Percentiles rank a stretch among this genome's conserved stretches.
phyloP scores from a whole-genome alignment of 208 protist genomes.

The Entamoeba invadens region DNA sequence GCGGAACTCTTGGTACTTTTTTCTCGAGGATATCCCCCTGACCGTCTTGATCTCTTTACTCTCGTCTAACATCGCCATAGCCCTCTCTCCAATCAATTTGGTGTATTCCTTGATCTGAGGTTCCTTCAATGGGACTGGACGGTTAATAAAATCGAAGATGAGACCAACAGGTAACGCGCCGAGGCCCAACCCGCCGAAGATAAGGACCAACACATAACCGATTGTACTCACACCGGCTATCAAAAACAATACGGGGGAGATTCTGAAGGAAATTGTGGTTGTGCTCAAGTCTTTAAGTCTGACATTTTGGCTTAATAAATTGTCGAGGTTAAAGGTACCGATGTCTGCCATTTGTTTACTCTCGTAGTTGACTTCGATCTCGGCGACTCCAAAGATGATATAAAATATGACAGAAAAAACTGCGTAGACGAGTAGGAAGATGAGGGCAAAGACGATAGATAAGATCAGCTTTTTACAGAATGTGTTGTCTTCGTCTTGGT shows the following conservation, averaged over 20 bases:
- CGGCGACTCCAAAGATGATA: neutral
- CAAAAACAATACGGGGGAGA: neutral
- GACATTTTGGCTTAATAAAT: neutral
- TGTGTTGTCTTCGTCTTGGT: neutral
- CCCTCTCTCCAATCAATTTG: neutral
- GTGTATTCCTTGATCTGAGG: neutral
- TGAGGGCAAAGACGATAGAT: neutral
- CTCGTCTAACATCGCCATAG: neutral
- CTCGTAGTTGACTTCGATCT: neutral
- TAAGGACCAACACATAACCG: neutral
- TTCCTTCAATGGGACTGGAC: neutral
- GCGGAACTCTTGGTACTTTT: neutral
- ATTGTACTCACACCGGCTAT: neutral
- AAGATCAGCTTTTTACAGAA: neutral
- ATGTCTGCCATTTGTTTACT: neutral
- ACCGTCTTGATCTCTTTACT: neutral
- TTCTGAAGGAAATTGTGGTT: neutral
- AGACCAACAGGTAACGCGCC: neutral
- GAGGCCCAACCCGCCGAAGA: neutral
- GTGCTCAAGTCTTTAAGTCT: neutral
- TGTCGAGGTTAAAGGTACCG: neutral
- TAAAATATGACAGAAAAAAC: neutral
- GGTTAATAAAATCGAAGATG: neutral
- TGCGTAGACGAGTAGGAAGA: neutral
- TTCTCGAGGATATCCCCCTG: neutral